Evolutionary conservation across 345 rosid genomes (phyloP).

Genomic region (Eucalyptus globulus): DNA sequence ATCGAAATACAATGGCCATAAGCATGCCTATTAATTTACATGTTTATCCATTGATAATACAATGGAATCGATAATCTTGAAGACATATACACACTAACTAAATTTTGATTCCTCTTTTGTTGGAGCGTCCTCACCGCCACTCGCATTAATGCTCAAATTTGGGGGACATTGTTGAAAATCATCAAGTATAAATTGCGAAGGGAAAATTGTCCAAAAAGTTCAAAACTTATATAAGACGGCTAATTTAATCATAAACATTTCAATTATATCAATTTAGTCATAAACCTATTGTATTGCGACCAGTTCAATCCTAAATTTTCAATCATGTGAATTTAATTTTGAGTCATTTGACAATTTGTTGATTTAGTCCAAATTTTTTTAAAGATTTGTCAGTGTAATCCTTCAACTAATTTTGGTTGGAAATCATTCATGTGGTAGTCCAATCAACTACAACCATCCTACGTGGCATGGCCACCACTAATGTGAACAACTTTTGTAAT

Average conservation of each 20-base stretch:
- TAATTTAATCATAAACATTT: no score
- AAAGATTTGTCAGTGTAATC: not conserved
- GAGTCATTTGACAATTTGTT: not conserved
- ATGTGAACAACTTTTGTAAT: no score
- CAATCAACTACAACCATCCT: not conserved
- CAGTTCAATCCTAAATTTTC: no score
- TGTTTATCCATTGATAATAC: not conserved
- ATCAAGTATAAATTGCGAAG: no score
- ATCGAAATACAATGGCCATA: not conserved
- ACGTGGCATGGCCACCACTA: fast-evolving
- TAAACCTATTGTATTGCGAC: no score
- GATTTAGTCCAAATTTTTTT: not conserved
- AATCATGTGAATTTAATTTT: no score
- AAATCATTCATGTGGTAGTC: no score
- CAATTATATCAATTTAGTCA: not conserved
- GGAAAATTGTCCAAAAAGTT: no score
- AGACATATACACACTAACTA: not conserved
- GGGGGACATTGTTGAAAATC: no score
- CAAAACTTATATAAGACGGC: no score
- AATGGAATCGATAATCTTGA: not conserved
- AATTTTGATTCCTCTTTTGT: not conserved
- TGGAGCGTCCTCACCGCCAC: no score
- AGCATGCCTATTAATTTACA: not conserved
- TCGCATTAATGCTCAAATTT: no score
- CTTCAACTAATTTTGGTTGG: not conserved